phyloP scores from a whole-genome alignment of 768 basidiomycete genomes.

The Dioszegia crocea region DNA sequence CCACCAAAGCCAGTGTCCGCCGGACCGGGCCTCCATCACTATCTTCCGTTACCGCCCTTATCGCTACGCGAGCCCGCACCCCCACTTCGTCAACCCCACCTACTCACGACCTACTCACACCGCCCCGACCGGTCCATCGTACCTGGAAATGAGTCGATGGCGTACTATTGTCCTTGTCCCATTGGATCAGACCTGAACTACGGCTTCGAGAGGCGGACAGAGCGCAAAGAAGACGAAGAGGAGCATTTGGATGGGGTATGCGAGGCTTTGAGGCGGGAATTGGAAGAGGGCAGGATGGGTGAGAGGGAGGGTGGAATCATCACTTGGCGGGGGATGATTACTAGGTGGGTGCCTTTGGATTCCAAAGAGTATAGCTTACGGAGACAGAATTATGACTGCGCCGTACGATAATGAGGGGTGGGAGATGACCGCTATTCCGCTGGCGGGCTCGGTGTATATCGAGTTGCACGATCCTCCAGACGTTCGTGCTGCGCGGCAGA shows the following conservation, averaged over 20 bases:
- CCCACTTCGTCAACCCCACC: slow-evolving; percentile 32
- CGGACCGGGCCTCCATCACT: slow-evolving; percentile 5
- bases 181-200: slow-evolving; percentile 43
- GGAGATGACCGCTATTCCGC: slow-evolving; percentile 48
- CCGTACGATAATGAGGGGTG: slow-evolving; percentile 48
- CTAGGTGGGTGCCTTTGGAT: slow-evolving; percentile 44
- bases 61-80: slow-evolving; percentile 24
- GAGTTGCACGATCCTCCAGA: slow-evolving; percentile 44
- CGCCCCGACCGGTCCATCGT: slow-evolving; percentile 35
- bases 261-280: slow-evolving; percentile 25
- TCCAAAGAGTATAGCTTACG: too few relatives aligned
- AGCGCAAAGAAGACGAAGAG: slow-evolving; percentile 41
- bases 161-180: slow-evolving; percentile 38
- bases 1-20: background rate
- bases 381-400: slow-evolving; percentile 45
- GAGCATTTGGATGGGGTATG: slow-evolving; percentile 49
- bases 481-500: slow-evolving; percentile 14
- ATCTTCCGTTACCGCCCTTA: slow-evolving; percentile 36
- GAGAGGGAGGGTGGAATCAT: slow-evolving; percentile 40
- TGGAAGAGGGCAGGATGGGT: slow-evolving; percentile 8
- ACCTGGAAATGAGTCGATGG: slow-evolving; percentile 39
- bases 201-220: slow-evolving; percentile 40
- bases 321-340: slow-evolving; percentile 50
- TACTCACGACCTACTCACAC: slow-evolving; percentile 47
- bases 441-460: slow-evolving; percentile 47